Percentiles rank a stretch among this genome's conserved stretches.
phyloP scores from a whole-genome alignment of 169 alveolate genomes.

The Theileria equi region DNA sequence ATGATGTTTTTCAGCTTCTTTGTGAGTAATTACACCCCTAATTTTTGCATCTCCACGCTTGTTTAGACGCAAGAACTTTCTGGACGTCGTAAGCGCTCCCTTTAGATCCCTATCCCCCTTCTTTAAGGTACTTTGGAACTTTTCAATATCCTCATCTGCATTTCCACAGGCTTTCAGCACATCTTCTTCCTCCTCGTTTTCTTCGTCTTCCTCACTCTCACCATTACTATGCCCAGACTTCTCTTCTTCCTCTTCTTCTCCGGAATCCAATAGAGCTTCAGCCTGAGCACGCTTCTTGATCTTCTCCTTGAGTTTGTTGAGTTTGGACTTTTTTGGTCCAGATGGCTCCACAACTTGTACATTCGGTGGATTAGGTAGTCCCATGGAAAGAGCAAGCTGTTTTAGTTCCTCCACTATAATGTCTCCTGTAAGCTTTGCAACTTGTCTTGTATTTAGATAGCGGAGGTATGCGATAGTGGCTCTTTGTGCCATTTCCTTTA shows the following conservation, averaged over 20 bases:
- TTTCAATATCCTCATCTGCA: conserved; percentile 40
- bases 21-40: conserved; percentile 47
- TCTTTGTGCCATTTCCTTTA: conserved; percentile 63
- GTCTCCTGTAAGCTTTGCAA: conserved; percentile 15
- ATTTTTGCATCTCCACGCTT: conserved; percentile 60
- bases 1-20: conserved; percentile 52
- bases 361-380: conserved; percentile 58
- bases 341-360: conserved; percentile 23
- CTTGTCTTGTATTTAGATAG: conserved; percentile 38
- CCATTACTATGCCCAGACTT: neutral
- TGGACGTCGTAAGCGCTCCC: conserved; percentile 16
- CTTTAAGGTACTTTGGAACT: neutral
- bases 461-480: conserved; percentile 57
- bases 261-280: neutral
- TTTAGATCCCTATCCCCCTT: conserved; percentile 32
- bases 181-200: conserved; percentile 1
- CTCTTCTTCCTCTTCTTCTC: conserved; percentile 13
- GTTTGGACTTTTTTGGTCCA: conserved; percentile 16
- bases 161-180: conserved; percentile 5
- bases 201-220: neutral
- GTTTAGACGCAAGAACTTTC: conserved; percentile 51
- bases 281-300: neutral
- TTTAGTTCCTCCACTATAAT: conserved; percentile 31
- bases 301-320: conserved; percentile 55
- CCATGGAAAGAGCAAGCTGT: conserved; percentile 49